phyloP scores from a whole-genome alignment of 495 filamentous ascomycete species.

The Lophiotrema nucula region DNA sequence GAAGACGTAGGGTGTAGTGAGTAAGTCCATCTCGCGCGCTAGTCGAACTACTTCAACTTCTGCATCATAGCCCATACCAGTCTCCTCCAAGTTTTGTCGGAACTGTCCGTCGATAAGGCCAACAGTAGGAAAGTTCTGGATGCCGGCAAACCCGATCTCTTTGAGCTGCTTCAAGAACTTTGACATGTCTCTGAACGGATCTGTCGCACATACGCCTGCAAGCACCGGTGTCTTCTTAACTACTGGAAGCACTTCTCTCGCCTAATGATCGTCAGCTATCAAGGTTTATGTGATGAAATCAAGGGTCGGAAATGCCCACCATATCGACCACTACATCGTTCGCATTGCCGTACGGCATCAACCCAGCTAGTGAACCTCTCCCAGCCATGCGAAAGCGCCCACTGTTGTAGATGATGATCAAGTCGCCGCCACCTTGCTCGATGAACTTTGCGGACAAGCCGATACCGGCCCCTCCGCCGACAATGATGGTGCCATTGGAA shows the following conservation, averaged over 20 bases:
- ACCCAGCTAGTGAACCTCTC: constrained; percentile 63
- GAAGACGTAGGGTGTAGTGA: constrained; percentile 72
- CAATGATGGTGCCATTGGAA: constrained; percentile 53
- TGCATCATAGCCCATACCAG: constrained; percentile 62
- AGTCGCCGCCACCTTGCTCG: constrained; percentile 64
- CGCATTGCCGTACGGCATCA: constrained; percentile 72
- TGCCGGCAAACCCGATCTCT: constrained; percentile 60
- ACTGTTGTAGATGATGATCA: constrained; percentile 72
- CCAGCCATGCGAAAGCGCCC: constrained; percentile 75
- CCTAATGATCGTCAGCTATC: background rate
- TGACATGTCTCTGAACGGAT: constrained; percentile 61
- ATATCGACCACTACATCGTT: constrained; percentile 69
- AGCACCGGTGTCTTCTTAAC: constrained; percentile 61
- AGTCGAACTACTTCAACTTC: constrained; percentile 64
- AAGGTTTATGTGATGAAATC: background rate
- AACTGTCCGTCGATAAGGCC: constrained; percentile 68
- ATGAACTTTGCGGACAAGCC: constrained; percentile 69
- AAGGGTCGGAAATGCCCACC: constrained; percentile 38
- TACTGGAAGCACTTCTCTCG: constrained; percentile 52
- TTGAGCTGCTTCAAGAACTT: constrained; percentile 57
- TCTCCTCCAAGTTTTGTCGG: constrained; percentile 65
- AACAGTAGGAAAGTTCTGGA: constrained; percentile 74
- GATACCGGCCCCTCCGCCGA: constrained; percentile 61
- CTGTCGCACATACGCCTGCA: constrained; percentile 65
- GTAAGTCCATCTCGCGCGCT: constrained; percentile 56